Evolutionary conservation across 2,329 filamentous ascomycete genomes (phyloP).

Genomic region (Ophioceras dolichostomum): DNA sequence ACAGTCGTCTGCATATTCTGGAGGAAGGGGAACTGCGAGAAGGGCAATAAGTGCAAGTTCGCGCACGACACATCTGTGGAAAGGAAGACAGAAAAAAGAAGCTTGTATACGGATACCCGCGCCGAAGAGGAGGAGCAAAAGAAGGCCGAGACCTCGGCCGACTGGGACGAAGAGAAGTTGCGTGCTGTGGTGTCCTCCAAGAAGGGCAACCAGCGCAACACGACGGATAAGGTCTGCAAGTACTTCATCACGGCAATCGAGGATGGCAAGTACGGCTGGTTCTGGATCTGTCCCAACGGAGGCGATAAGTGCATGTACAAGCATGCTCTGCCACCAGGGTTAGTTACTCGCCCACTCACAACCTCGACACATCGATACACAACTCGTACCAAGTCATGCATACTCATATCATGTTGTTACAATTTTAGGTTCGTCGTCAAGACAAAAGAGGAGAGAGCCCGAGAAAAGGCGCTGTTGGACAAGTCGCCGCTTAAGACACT

Average conservation of each 20-base stretch:
- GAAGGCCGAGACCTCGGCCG: conserved; percentile 83
- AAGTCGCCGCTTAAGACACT: conserved; percentile 91
- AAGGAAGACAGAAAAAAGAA: conserved; percentile 85
- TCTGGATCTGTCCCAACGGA: conserved; percentile 95
- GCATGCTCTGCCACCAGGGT: conserved; percentile 90
- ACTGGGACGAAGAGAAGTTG: conserved; percentile 97
- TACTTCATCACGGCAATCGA: conserved; percentile 95
- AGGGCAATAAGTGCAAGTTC: conserved; percentile 97
- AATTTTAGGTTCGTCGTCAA: conserved; percentile 85
- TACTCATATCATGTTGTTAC: too few species aligned
- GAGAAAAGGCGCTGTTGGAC: conserved; percentile 90
- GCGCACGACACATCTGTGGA: conserved; percentile 82
- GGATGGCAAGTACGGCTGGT: conserved; percentile 98
- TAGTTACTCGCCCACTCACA: conserved; percentile 28
- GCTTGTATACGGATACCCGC: conserved; percentile 76
- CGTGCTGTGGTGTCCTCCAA: conserved; percentile 85
- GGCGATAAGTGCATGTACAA: conserved; percentile 98
- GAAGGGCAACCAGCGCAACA: conserved; percentile 91
- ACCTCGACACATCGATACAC: conserved; percentile 5
- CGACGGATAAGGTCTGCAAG: conserved; percentile 98
- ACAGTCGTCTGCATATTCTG: conserved; percentile 93
- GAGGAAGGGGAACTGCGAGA: conserved; percentile 96
- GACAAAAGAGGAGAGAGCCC: conserved; percentile 91
- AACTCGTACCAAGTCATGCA: not conserved
- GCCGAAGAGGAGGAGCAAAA: conserved; percentile 64